Evolutionary conservation across 2,329 filamentous ascomycete species (phyloP).

Genomic region (Pseudocercospora eumusae): DNA sequence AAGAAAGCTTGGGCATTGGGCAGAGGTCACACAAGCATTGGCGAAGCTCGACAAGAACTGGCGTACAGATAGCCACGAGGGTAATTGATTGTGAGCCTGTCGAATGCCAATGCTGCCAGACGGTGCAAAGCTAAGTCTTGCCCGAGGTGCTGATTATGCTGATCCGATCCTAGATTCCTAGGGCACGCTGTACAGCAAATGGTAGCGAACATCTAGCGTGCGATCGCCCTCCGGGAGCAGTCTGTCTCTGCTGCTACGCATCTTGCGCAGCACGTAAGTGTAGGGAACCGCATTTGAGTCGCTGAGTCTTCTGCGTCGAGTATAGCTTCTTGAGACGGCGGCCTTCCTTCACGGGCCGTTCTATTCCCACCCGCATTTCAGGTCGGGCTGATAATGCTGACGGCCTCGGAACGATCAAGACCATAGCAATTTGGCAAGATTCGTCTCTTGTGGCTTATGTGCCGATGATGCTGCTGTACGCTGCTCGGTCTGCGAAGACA

Average conservation of each 20-base stretch:
- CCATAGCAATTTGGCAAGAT: background rate
- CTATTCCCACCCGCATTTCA: slow-evolving; percentile 4
- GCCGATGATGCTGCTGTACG: background rate
- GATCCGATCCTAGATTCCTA: slow-evolving; percentile 1
- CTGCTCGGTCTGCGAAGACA: background rate
- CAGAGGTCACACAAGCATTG: background rate
- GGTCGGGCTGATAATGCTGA: background rate
- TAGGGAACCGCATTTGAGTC: slow-evolving; percentile 1
- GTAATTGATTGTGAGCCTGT: background rate
- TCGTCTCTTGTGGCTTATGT: background rate
- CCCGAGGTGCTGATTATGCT: slow-evolving; percentile 7
- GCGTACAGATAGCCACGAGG: background rate
- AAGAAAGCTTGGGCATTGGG: background rate
- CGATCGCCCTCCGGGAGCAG: background rate
- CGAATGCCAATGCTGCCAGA: background rate
- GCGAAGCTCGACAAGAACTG: background rate
- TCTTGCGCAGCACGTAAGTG: background rate
- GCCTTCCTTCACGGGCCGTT: slow-evolving; percentile 2
- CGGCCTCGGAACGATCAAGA: background rate
- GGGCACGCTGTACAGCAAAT: background rate
- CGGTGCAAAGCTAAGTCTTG: slow-evolving; percentile 1
- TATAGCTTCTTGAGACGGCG: background rate
- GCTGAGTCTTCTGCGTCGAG: background rate
- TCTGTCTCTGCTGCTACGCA: background rate
- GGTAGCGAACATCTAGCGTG: background rate